Percentiles rank a stretch among this genome's conserved stretches.
Evolutionary conservation across 352 stramenopile genomes (phyloP).

Genomic region (Pythium grandisporangium): DNA sequence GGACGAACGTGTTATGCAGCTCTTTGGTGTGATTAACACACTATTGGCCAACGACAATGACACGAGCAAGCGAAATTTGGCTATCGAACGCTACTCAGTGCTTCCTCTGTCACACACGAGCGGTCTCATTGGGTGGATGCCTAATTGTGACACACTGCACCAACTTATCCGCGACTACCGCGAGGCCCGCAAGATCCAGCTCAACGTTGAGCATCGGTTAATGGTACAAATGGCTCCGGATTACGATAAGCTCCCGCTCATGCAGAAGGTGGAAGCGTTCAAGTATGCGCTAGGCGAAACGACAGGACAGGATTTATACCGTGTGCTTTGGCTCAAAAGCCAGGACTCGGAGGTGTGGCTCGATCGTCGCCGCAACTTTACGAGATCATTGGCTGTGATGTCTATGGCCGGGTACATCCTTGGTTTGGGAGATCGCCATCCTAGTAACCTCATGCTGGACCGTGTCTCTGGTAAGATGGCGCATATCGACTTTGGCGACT

Average conservation of each 20-base stretch:
- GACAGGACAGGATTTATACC: slow-evolving; percentile 96
- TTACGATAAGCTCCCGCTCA: slow-evolving; percentile 97
- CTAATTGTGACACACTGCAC: slow-evolving; percentile 99
- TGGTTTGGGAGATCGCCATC: slow-evolving; percentile 98
- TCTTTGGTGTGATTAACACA: slow-evolving; percentile 99
- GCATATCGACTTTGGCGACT: slow-evolving; percentile 98
- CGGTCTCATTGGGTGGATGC: slow-evolving; percentile 98
- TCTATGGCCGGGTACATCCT: slow-evolving; percentile 99
- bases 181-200: slow-evolving; percentile 87
- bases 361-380: slow-evolving; percentile 97
- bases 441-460: slow-evolving; percentile 99
- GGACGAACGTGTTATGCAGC: slow-evolving; percentile 99
- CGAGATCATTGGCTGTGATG: slow-evolving; percentile 98
- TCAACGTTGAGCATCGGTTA: slow-evolving; percentile 96
- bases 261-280: slow-evolving; percentile 99
- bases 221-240: slow-evolving; percentile 97
- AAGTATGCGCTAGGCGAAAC: slow-evolving; percentile 90
- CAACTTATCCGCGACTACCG: slow-evolving; percentile 97
- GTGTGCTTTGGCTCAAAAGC: slow-evolving; percentile 99
- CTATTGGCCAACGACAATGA: slow-evolving; percentile 96
- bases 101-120: slow-evolving; percentile 97
- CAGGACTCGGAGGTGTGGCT: slow-evolving; percentile 99
- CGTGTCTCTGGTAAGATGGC: slow-evolving; percentile 98
- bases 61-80: slow-evolving; percentile 97
- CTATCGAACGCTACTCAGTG: slow-evolving; percentile 98